Conservation (phyloP, 345 rosid genomes). For the Microthlaspi erraticum region DNA sequence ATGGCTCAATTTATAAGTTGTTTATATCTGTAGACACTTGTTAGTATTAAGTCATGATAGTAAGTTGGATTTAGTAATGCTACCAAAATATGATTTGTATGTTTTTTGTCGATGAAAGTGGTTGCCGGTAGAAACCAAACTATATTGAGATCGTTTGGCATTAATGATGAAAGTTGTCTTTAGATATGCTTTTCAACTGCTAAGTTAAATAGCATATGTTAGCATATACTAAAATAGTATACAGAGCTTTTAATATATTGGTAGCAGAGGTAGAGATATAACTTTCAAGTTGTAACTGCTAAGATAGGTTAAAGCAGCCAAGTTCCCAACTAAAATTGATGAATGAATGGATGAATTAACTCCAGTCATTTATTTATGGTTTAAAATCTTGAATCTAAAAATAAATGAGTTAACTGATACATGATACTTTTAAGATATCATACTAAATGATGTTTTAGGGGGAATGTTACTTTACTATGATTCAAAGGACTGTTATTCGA, state of each 20-base stretch:
- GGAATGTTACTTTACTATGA: no score
- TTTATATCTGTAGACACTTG: neutral
- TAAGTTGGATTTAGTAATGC: constrained; percentile 4
- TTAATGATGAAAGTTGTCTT: constrained; percentile 33
- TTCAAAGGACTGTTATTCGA: no score
- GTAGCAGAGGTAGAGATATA: neutral
- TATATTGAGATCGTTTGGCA: constrained; percentile 16
- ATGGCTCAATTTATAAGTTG: neutral
- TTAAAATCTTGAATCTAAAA: neutral
- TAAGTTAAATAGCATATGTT: constrained; percentile 22
- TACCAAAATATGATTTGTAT: constrained; percentile 12
- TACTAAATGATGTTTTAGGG: no score
- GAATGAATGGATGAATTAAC: constrained; percentile 13
- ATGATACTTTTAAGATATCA: neutral
- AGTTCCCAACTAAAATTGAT: constrained; percentile 26
- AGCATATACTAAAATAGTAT: constrained; percentile 1
- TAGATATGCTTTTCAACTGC: constrained; percentile 34
- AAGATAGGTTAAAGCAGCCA: constrained; percentile 26
- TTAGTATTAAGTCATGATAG: neutral
- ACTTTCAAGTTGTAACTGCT: neutral
- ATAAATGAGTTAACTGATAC: constrained; percentile 1
- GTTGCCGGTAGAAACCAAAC: constrained; percentile 16
- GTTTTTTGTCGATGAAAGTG: neutral
- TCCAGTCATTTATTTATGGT: constrained; percentile 3
- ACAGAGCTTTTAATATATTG: constrained; percentile 9